Evolutionary conservation across 306 rosid species (phyloP).

Genomic region (Herpetospermum pedunculosum): DNA sequence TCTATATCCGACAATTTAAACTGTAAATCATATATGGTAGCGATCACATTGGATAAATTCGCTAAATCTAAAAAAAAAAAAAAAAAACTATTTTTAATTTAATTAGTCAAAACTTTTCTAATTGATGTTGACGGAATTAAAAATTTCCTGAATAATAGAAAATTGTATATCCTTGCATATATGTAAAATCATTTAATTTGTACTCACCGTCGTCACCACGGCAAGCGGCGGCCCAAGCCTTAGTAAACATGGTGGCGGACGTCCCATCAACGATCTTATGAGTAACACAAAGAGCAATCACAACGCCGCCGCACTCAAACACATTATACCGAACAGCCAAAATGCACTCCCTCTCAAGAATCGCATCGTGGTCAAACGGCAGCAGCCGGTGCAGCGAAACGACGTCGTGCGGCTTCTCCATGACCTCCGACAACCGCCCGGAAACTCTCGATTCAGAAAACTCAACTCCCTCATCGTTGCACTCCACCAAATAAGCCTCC

Average conservation of each 20-base stretch:
- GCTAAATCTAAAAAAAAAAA: no score
- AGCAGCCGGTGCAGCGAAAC: not conserved
- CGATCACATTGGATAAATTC: no score
- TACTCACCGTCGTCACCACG: not conserved
- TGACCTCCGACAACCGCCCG: not conserved
- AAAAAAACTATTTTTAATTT: no score
- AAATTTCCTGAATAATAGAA: no score
- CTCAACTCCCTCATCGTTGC: slow-evolving; percentile 20
- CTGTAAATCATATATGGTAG: no score
- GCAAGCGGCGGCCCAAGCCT: not conserved
- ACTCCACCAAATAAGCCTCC: slow-evolving; percentile 11
- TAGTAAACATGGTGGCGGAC: not conserved
- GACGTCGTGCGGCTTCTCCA: slow-evolving; percentile 1
- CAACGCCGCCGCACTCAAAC: slow-evolving; percentile 11
- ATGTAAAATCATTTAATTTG: no score
- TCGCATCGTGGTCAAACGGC: not conserved
- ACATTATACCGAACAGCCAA: slow-evolving; percentile 1
- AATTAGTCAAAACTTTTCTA: no score
- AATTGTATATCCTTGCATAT: no score
- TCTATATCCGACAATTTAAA: no score
- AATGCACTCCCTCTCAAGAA: not conserved
- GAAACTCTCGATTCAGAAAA: slow-evolving; percentile 10
- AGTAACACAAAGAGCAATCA: not conserved
- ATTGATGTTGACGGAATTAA: not conserved
- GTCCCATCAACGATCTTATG: slow-evolving; percentile 10